phyloP scores from a whole-genome alignment of 2,329 filamentous ascomycete species.

The Microascus cirrosus region DNA sequence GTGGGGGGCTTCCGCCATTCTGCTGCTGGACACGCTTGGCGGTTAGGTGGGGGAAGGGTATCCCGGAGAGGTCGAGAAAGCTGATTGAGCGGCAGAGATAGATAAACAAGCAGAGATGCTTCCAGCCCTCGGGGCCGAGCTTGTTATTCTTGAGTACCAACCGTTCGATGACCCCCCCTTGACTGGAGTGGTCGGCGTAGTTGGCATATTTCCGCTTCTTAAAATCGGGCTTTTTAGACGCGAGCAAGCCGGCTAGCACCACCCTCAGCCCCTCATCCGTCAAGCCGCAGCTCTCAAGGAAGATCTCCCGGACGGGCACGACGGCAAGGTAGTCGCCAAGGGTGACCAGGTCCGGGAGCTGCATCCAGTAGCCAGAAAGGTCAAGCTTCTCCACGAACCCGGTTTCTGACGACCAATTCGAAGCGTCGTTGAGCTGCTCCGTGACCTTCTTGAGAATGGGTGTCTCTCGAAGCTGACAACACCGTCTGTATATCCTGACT shows the following conservation, averaged over 20 bases:
- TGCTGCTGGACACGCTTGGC: background rate
- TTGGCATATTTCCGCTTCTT: slow-evolving; percentile 12
- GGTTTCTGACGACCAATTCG: slow-evolving; percentile 52
- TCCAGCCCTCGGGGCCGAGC: slow-evolving; percentile 81
- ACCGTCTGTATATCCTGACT: slow-evolving; percentile 82
- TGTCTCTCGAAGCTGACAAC: slow-evolving; percentile 87
- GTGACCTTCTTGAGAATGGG: slow-evolving; percentile 86
- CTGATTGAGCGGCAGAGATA: slow-evolving; percentile 83
- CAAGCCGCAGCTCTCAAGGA: slow-evolving; percentile 78
- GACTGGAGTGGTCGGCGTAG: slow-evolving; percentile 12
- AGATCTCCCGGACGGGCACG: slow-evolving; percentile 76
- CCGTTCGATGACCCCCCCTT: slow-evolving; percentile 70
- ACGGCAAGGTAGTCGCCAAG: slow-evolving; percentile 90
- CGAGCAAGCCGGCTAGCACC: slow-evolving; percentile 74
- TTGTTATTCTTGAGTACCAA: slow-evolving; percentile 88
- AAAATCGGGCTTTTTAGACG: slow-evolving; percentile 50
- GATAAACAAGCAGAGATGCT: slow-evolving; percentile 77
- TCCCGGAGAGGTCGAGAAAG: slow-evolving; percentile 74
- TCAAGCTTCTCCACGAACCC: slow-evolving; percentile 78
- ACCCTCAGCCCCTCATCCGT: slow-evolving; percentile 80
- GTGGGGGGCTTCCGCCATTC: background rate
- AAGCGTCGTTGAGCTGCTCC: slow-evolving; percentile 67
- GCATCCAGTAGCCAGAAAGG: slow-evolving; percentile 73
- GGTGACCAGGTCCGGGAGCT: slow-evolving; percentile 73
- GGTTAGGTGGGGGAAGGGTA: slow-evolving; percentile 55